Conservation (phyloP, 2,329 filamentous ascomycete species). For the Lachnum nothofagi region DNA sequence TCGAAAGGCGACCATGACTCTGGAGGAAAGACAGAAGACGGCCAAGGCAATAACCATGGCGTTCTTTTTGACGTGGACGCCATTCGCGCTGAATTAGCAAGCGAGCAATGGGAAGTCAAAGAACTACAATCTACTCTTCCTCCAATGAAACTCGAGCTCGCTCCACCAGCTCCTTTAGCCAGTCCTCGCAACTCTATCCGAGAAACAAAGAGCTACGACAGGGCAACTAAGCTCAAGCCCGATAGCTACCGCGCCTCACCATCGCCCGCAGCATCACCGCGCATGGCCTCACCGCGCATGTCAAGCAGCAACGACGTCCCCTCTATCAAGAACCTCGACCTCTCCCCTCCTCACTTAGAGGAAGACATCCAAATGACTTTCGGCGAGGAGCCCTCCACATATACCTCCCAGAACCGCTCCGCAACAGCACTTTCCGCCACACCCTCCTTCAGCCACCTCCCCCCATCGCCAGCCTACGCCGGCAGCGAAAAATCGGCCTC, state of each 20-base stretch:
- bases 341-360: conserved; percentile 13
- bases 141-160: conserved; percentile 73
- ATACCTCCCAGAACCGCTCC: conserved; percentile 33
- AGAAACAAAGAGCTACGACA: conserved; percentile 46
- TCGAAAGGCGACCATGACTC: conserved; percentile 43
- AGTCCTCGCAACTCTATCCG: conserved; percentile 33
- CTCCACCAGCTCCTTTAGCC: conserved; percentile 7
- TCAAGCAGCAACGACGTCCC: conserved; percentile 7
- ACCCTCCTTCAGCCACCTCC: conserved; percentile 15
- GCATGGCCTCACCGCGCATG: conserved; percentile 4
- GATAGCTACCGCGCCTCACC: conserved; percentile 4
- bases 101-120: conserved; percentile 53
- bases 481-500: conserved; percentile 10
- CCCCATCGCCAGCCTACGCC: conserved; percentile 14
- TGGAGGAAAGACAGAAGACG: conserved; percentile 21
- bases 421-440: conserved; percentile 17
- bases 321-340: conserved; percentile 11
- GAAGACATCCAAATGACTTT: conserved; percentile 66
- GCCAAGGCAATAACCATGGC: conserved; percentile 32
- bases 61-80: conserved; percentile 95
- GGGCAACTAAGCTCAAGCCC: conserved; percentile 29
- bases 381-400: conserved; percentile 54
- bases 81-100: conserved; percentile 76
- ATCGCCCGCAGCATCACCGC: conserved; percentile 16
- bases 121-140: conserved; percentile 85